Evolutionary conservation across 306 rosid species (phyloP).

Genomic region (Corylus americana): DNA sequence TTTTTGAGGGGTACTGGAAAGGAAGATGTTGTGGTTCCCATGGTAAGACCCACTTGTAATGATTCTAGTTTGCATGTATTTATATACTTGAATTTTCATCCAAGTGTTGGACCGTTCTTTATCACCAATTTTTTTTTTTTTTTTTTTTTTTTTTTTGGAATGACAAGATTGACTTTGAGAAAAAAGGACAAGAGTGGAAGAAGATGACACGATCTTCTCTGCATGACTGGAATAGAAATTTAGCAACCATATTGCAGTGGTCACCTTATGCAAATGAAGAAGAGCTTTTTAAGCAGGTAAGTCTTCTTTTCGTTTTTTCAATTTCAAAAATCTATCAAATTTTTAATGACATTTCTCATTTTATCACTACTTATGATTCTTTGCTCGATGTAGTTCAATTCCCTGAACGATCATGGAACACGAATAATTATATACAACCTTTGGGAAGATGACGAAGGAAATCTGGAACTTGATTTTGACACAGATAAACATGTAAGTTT

Average conservation of each 20-base stretch:
- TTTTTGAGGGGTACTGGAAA: conserved; percentile 89
- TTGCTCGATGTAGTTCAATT: conserved; percentile 3
- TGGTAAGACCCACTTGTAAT: conserved; percentile 49
- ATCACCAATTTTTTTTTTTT: conserved; percentile 12
- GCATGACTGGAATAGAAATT: conserved; percentile 71
- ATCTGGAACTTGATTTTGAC: conserved; percentile 18
- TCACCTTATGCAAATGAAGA: conserved; percentile 76
- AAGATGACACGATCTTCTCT: conserved; percentile 61
- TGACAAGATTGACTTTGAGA: conserved; percentile 80
- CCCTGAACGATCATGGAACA: conserved; percentile 9
- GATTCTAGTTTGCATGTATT: neutral
- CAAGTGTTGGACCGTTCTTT: conserved; percentile 22
- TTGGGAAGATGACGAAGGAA: conserved; percentile 14
- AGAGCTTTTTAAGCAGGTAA: conserved; percentile 76
- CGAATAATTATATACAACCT: conserved; percentile 15
- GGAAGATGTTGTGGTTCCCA: conserved; percentile 96
- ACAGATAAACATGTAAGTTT: conserved; percentile 8
- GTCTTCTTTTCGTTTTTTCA: no score
- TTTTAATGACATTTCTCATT: neutral
- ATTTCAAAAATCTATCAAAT: no score
- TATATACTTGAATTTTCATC: neutral
- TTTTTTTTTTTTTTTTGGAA: conserved; percentile 17
- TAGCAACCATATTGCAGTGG: conserved; percentile 77
- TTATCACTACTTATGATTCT: neutral
- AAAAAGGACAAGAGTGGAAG: conserved; percentile 54